Conservation (phyloP, 805 yeast species). For the Starmerella bombicola region DNA sequence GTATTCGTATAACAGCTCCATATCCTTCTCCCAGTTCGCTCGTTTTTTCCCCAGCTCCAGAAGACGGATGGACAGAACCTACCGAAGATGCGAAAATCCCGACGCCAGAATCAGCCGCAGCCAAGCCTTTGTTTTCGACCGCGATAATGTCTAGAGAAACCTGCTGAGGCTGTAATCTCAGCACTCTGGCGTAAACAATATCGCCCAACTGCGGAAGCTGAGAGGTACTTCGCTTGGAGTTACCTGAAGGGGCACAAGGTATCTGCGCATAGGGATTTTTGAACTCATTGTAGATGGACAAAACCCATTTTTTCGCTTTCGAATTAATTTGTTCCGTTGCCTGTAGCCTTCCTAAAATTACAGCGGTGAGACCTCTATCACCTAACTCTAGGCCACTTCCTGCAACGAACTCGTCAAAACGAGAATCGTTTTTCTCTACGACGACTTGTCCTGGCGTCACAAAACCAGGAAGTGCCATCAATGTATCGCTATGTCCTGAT, state of each 20-base stretch:
- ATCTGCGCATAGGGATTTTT: constrained; percentile 20
- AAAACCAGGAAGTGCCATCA: constrained; percentile 32
- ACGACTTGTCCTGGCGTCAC: constrained; percentile 78
- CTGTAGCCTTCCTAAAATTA: constrained; percentile 48
- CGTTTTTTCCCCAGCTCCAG: constrained; percentile 33
- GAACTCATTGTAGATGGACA: constrained; percentile 24
- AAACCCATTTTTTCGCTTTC: constrained; percentile 15
- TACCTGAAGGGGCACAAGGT: constrained; percentile 7
- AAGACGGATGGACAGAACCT: constrained; percentile 23
- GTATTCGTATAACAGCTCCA: constrained; percentile 72
- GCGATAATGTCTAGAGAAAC: constrained; percentile 66
- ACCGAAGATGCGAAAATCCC: constrained; percentile 41
- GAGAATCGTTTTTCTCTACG: constrained; percentile 37
- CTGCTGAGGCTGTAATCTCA: constrained; percentile 52
- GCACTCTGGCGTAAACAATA: constrained; percentile 62
- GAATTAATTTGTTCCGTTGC: constrained; percentile 22
- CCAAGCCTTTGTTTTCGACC: constrained; percentile 48
- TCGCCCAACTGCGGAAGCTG: constrained; percentile 71
- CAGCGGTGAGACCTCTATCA: constrained; percentile 39
- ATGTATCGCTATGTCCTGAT: no score
- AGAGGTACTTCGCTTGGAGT: constrained; percentile 18
- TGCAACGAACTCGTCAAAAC: constrained; percentile 36
- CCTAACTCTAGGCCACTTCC: constrained; percentile 55
- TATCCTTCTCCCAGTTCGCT: constrained; percentile 62
- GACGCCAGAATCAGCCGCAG: constrained; percentile 49